Conservation (phyloP, 140 eudicot genomes). For the Flaveria floridana region DNA sequence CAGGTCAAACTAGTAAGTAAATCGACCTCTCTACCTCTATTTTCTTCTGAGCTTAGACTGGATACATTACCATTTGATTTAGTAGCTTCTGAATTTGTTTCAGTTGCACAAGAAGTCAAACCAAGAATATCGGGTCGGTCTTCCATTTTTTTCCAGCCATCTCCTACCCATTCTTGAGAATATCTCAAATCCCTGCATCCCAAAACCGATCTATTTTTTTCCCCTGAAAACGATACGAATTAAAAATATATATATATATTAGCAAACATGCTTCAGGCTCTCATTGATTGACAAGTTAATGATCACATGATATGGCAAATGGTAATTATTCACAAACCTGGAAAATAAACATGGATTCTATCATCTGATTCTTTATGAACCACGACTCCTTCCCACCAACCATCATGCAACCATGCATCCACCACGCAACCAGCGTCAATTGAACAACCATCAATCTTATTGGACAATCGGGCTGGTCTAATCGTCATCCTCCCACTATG, state of each 20-base stretch:
- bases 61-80: slow-evolving; percentile 29
- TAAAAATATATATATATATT: background rate
- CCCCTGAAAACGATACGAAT: slow-evolving; percentile 61
- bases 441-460: slow-evolving; percentile 12
- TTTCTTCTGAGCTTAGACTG: slow-evolving; percentile 23
- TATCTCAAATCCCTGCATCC: slow-evolving; percentile 46
- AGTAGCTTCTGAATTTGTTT: slow-evolving; percentile 14
- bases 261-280: background rate
- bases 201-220: slow-evolving; percentile 43
- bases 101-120: slow-evolving; percentile 15
- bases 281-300: background rate
- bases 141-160: slow-evolving; percentile 52
- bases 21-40: slow-evolving; percentile 34
- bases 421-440: slow-evolving; percentile 54
- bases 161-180: slow-evolving; percentile 73
- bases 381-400: slow-evolving; percentile 98
- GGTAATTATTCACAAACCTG: slow-evolving; percentile 41
- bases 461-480: slow-evolving; percentile 49
- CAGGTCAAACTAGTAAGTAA: slow-evolving; percentile 53
- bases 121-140: slow-evolving; percentile 48
- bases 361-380: slow-evolving; percentile 55
- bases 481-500: slow-evolving; percentile 56
- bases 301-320: background rate
- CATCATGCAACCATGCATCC: slow-evolving; percentile 89
- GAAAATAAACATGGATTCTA: slow-evolving; percentile 61